Base-by-base conservation (phyloP, 192 early-diverging fungal species). In the Dimargaris cristalligena region DNA sequence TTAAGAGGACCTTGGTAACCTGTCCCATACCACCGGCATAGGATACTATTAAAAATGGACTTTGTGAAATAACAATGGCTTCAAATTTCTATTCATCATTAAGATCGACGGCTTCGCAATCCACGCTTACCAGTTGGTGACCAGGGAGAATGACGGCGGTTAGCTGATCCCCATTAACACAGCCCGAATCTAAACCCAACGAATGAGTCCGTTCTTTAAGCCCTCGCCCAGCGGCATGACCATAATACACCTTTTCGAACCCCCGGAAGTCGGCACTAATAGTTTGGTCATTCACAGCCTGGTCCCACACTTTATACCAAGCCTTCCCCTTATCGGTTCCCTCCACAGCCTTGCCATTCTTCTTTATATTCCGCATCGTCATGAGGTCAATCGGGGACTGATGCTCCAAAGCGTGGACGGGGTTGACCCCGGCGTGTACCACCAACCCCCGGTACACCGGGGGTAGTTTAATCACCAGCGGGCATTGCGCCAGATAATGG, bases 141-240 rank as follows among this genome's bases (percentile, higher is more conserved):
- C 65, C 66, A 9, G 72, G 72, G 44, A 74, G 65, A 29, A 74
- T 70, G 28, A 81, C 67, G 1, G 82, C 84, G 1, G 83, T 82
- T 57, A 88, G 60, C 45, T 74, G 35, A 6, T 76, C 65, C 16
- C 84, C 84, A 61, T 85, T 75, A 8, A 84, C 83, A 58, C 86
- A 88, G 10, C 82, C 80, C 6, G 78, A 74, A 61, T 88, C 86
- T 8, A 86, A 51, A 11, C 86, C 86, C 64, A 78, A 76, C 2
- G 80, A 74, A 48, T 72, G 71, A 0, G 56, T 34, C 59, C 71
- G 69, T 18, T 85, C 51, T 49, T 80, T 72, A 28, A 88, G 63
- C 9, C 67, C 71, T 30, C 81, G 63, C 1, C 74, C 63, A 31
- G 86, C 80, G 57, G 80, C 83, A 65, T 88, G 86, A 0, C 86